These are phyloP conservation scores for Ustilago vetiveriae DNA, from an alignment of 1,284 basidiomycete genomes.

Conservation along the genomic window DNA sequence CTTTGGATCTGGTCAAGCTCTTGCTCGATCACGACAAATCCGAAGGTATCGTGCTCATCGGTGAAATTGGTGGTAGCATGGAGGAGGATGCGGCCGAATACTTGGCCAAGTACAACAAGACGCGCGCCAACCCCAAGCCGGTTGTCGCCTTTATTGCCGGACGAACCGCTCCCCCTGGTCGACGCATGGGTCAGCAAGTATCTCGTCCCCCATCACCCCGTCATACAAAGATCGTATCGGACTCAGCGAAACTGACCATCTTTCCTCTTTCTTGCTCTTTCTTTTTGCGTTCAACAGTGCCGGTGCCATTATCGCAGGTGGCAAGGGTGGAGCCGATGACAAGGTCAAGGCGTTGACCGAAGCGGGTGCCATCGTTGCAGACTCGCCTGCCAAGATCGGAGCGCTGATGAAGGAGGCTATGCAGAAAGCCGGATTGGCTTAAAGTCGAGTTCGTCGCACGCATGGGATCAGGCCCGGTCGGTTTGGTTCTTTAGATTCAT, in stretches of 20 bases:
- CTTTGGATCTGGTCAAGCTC: constrained; percentile 96
- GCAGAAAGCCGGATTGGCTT: constrained; percentile 59
- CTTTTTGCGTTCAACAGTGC: constrained; percentile 11
- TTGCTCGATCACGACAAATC: constrained; percentile 84
- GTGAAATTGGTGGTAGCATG: constrained; percentile 99
- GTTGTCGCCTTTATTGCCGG: constrained; percentile 98
- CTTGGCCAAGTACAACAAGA: constrained; percentile 91
- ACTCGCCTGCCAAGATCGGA: constrained; percentile 78
- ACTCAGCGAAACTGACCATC: background rate
- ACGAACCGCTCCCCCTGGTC: constrained; percentile 90
- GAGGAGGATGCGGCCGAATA: constrained; percentile 99
- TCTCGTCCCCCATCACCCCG: background rate
- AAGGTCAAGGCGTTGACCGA: constrained; percentile 93
- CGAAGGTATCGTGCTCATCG: constrained; percentile 92
- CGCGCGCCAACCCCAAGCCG: constrained; percentile 85
- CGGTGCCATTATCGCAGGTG: constrained; percentile 94
- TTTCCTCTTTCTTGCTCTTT: background rate
- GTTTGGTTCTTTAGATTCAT: no score
- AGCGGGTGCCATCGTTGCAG: constrained; percentile 92
- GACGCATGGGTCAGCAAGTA: constrained; percentile 81
- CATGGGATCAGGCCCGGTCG: background rate
- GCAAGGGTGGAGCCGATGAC: constrained; percentile 94
- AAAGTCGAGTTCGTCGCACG: constrained; percentile 3
- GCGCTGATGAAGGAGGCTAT: constrained; percentile 65
- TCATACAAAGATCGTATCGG: no score